A percentile compares a stretch with the other conserved stretches of the same genome.
phyloP scores from a whole-genome alignment of 1,139 yeast species.

The Pichia norvegensis region DNA sequence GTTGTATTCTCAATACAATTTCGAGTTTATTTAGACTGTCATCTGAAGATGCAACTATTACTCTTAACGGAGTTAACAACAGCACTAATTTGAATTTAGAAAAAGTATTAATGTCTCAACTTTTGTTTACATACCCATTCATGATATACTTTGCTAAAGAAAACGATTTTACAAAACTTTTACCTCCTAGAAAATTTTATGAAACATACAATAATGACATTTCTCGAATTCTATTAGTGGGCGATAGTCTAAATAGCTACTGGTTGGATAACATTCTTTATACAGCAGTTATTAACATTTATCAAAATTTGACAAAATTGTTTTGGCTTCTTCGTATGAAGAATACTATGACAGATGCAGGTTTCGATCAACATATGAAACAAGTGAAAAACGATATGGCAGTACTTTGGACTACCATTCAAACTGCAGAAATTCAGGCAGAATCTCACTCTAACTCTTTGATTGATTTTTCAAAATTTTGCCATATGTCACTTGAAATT shows the following conservation, averaged over 20 bases:
- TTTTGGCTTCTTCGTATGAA: conserved; percentile 31
- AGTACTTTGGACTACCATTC: conserved; percentile 23
- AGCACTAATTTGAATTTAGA: neutral
- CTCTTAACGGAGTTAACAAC: conserved; percentile 1
- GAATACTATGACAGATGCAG: conserved; percentile 4
- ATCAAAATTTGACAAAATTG: conserved; percentile 35
- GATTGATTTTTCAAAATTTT: conserved; percentile 18
- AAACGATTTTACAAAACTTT: conserved; percentile 26
- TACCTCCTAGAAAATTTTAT: conserved; percentile 34
- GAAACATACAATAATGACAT: conserved; percentile 28
- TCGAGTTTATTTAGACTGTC: neutral
- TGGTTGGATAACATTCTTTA: conserved; percentile 35
- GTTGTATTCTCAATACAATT: conserved; percentile 6
- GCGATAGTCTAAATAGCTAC: conserved; percentile 10
- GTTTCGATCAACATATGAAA: conserved; percentile 10
- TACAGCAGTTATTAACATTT: conserved; percentile 32
- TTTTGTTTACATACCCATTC: conserved; percentile 33
- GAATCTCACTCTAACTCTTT: conserved; percentile 7
- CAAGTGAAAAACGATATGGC: conserved; percentile 21
- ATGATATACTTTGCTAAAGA: conserved; percentile 26
- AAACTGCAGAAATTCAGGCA: conserved; percentile 25
- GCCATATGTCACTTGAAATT: conserved; percentile 25
- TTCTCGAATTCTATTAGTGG: conserved; percentile 21
- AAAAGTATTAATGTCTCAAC: conserved; percentile 29
- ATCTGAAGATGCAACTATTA: neutral